Evolutionary conservation across 257 asterid genomes (phyloP).

Genomic region (Scutellaria baicalensis): DNA sequence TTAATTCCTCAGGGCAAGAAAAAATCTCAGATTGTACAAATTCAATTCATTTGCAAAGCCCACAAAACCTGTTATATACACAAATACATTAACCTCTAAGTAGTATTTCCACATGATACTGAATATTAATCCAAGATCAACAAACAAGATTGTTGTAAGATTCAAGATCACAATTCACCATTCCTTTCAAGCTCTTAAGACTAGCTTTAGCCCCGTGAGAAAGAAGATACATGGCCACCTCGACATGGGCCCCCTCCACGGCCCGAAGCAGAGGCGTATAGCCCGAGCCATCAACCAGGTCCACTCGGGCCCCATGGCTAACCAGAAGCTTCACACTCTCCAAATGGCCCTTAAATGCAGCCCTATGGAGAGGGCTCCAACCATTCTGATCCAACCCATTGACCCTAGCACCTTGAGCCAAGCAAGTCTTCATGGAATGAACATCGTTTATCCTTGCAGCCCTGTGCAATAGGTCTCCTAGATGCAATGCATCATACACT

Average conservation of each 20-base stretch:
- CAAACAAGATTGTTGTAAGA: slow-evolving; percentile 25
- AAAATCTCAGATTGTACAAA: too few relatives aligned
- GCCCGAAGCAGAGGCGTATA: slow-evolving; percentile 65
- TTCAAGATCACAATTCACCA: slow-evolving; percentile 21
- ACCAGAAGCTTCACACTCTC: slow-evolving; percentile 52
- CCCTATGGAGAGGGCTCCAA: slow-evolving; percentile 76
- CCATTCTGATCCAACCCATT: slow-evolving; percentile 69
- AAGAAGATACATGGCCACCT: slow-evolving; percentile 52
- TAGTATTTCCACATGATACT: too few relatives aligned
- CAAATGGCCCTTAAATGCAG: slow-evolving; percentile 56
- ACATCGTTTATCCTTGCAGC: slow-evolving; percentile 49
- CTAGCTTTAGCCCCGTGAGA: slow-evolving; percentile 64
- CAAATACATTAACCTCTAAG: too few relatives aligned
- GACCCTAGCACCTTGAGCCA: slow-evolving; percentile 51
- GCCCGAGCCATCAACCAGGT: slow-evolving; percentile 46
- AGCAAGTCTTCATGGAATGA: slow-evolving; percentile 34
- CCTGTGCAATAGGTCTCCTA: slow-evolving; percentile 45
- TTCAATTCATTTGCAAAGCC: too few relatives aligned
- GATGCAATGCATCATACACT: slow-evolving; percentile 34
- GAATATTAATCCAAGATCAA: not conserved
- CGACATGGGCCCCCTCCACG: slow-evolving; percentile 46
- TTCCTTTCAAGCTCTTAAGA: slow-evolving; percentile 42
- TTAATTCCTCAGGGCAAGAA: too few relatives aligned
- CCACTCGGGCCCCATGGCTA: slow-evolving; percentile 51
- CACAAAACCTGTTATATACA: too few relatives aligned